Conservation (phyloP, 2,329 filamentous ascomycete species). For the Fusarium cyanostomum region DNA sequence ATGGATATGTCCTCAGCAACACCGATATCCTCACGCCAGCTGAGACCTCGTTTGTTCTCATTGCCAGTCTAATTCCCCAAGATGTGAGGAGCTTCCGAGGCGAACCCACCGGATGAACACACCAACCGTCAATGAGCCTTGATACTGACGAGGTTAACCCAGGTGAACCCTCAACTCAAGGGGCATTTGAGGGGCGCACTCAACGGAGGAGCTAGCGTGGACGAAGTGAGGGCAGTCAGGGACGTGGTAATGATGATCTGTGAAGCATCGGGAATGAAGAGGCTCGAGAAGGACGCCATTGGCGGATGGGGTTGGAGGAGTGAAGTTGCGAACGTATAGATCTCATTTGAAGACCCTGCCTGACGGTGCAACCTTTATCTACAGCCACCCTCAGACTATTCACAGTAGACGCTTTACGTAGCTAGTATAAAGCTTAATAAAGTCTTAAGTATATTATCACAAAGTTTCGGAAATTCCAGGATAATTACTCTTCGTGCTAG, state of each 20-base stretch:
- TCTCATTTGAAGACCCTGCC: neutral
- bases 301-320: slow-evolving; percentile 43
- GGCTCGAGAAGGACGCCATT: slow-evolving; percentile 20
- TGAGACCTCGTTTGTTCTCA: slow-evolving; percentile 42
- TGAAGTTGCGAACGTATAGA: slow-evolving; percentile 40
- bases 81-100: slow-evolving; percentile 30
- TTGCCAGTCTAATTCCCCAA: slow-evolving; percentile 43
- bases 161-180: slow-evolving; percentile 44
- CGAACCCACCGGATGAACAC: neutral
- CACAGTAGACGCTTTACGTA: too few relatives aligned
- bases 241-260: slow-evolving; percentile 40
- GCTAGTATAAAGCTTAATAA: too few relatives aligned
- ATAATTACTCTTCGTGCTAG: too few relatives aligned
- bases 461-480: too few relatives aligned
- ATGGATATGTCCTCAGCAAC: slow-evolving; percentile 42
- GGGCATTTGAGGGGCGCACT: slow-evolving; percentile 40
- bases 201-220: slow-evolving; percentile 39
- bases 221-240: slow-evolving; percentile 41
- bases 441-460: too few relatives aligned
- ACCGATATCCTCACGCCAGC: slow-evolving; percentile 36
- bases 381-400: too few relatives aligned
- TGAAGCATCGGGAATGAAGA: slow-evolving; percentile 41
- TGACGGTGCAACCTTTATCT: slow-evolving; percentile 6
- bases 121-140: too few relatives aligned
- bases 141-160: slow-evolving; percentile 1